Conservation (phyloP, 768 basidiomycete genomes). For the Tulasnella sp. region DNA sequence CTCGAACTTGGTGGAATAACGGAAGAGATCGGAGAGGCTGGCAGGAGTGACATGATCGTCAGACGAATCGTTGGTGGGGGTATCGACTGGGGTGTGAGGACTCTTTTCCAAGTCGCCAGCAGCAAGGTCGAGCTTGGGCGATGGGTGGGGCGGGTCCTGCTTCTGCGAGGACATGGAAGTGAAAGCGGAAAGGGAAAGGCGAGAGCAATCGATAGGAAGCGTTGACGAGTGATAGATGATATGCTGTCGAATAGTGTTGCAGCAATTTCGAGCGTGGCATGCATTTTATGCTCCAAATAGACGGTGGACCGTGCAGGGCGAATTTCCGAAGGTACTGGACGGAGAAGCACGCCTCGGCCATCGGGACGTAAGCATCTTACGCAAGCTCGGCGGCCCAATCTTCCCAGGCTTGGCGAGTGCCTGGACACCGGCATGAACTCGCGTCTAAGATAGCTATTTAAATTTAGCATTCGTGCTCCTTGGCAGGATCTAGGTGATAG, state of each 20-base stretch:
- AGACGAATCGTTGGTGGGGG: not conserved
- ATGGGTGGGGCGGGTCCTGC: not conserved
- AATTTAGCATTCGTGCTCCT: not conserved
- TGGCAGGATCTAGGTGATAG: not conserved
- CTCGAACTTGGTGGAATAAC: slow-evolving; percentile 47
- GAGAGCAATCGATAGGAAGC: not conserved
- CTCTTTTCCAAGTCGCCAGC: not conserved
- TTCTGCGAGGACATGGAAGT: not conserved
- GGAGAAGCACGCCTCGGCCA: not conserved
- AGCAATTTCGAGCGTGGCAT: not conserved
- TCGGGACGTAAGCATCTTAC: slow-evolving; percentile 12
- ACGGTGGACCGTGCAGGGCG: not conserved
- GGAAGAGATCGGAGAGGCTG: slow-evolving; percentile 44
- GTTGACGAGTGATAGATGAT: not conserved
- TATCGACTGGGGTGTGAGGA: not conserved
- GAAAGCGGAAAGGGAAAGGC: not conserved
- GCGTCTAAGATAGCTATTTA: not conserved
- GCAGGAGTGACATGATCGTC: slow-evolving; percentile 37
- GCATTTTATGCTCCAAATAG: not conserved
- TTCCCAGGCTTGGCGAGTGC: not conserved
- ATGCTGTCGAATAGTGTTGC: not conserved
- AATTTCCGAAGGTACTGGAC: not conserved
- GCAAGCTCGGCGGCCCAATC: slow-evolving; percentile 8
- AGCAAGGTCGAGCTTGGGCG: not conserved
- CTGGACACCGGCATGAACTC: slow-evolving; percentile 12